Percentiles rank a stretch among this genome's conserved stretches.
These are phyloP conservation scores for Aquilaria agallochum DNA, from an alignment of 441 rosid species.

Conservation along the genomic window DNA sequence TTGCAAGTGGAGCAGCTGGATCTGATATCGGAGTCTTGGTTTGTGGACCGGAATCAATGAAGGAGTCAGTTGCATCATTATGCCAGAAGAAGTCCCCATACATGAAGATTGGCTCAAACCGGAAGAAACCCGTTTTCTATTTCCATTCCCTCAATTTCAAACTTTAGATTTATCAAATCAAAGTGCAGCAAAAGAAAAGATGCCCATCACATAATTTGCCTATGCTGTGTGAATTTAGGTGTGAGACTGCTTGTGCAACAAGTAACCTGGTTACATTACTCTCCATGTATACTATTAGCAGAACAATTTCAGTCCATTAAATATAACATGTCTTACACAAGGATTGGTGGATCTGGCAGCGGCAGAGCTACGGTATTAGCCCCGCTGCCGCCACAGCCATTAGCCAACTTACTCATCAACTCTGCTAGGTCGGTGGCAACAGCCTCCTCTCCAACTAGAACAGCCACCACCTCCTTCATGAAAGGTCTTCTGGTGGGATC, in stretches of 20 bases:
- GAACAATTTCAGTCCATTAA: no score
- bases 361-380: conserved; percentile 8
- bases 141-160: conserved; percentile 72
- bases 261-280: no score
- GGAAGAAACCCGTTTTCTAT: conserved; percentile 36
- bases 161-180: conserved; percentile 24
- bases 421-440: conserved; percentile 21
- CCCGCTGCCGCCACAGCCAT: not conserved
- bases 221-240: no score
- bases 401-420: conserved; percentile 29
- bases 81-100: conserved; percentile 40
- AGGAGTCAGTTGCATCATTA: conserved; percentile 53
- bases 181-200: not conserved
- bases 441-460: conserved; percentile 32
- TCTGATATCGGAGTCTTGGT: conserved; percentile 62
- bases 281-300: no score
- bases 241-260: no score
- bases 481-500: conserved; percentile 41
- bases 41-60: conserved; percentile 79
- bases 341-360: not conserved
- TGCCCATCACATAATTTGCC: no score
- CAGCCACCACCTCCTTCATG: conserved; percentile 49
- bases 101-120: conserved; percentile 20
- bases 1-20: conserved; percentile 39
- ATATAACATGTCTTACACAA: no score